Evolutionary conservation across 768 basidiomycete species (phyloP).

Genomic region (Pleurotus tuber-regium): DNA sequence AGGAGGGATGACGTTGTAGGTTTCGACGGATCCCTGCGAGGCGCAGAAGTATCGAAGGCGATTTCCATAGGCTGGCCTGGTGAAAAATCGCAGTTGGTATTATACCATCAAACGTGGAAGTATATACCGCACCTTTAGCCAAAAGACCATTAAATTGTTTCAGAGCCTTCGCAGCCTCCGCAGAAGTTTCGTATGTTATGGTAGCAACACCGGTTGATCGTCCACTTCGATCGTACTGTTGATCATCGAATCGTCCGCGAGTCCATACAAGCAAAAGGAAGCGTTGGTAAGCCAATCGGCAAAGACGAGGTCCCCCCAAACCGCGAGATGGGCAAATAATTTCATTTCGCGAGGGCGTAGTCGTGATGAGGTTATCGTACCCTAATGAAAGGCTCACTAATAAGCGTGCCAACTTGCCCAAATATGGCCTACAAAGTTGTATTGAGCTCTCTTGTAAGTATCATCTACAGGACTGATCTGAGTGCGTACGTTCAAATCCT

Average conservation of each 20-base stretch:
- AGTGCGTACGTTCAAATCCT: slow-evolving; percentile 77
- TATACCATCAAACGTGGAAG: slow-evolving; percentile 10
- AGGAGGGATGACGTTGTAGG: slow-evolving; percentile 61
- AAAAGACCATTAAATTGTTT: slow-evolving; percentile 83
- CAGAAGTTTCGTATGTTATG: slow-evolving; percentile 73
- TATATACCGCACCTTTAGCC: slow-evolving; percentile 66
- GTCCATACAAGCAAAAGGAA: slow-evolving; percentile 22
- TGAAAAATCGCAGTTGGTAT: background rate
- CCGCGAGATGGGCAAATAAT: slow-evolving; percentile 28
- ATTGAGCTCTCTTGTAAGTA: background rate
- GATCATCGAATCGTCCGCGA: slow-evolving; percentile 27
- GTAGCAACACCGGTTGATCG: slow-evolving; percentile 84
- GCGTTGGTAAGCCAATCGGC: slow-evolving; percentile 34
- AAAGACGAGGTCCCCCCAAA: slow-evolving; percentile 35
- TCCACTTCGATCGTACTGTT: slow-evolving; percentile 94
- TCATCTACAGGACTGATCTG: slow-evolving; percentile 4
- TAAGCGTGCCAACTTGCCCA: slow-evolving; percentile 88
- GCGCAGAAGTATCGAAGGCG: slow-evolving; percentile 47
- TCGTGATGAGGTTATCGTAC: slow-evolving; percentile 71
- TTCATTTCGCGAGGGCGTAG: slow-evolving; percentile 62
- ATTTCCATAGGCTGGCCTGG: slow-evolving; percentile 80
- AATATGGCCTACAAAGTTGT: slow-evolving; percentile 66
- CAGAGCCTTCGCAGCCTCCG: slow-evolving; percentile 81
- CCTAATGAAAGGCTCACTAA: slow-evolving; percentile 91
- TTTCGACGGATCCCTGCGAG: slow-evolving; percentile 46